phyloP scores from a whole-genome alignment of 1,284 basidiomycete genomes.

The Pascua sp. region DNA sequence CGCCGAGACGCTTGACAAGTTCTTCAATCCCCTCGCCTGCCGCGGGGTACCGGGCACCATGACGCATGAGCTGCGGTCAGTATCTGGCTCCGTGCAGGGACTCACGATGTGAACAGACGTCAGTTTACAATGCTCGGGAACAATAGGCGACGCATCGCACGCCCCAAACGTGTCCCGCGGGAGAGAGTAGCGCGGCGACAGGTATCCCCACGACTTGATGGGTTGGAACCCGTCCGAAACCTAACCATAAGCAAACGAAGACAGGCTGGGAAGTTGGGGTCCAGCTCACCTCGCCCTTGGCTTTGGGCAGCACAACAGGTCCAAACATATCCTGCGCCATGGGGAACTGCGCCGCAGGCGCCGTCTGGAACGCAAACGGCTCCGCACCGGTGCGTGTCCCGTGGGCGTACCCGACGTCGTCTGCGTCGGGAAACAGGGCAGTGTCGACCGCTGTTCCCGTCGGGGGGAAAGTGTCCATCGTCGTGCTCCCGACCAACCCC shows the following conservation, averaged over 20 bases:
- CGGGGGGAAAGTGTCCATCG: constrained; percentile 34
- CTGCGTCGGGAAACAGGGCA: constrained; percentile 51
- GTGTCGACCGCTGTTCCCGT: constrained; percentile 29
- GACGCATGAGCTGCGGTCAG: constrained; percentile 60
- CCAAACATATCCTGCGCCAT: constrained; percentile 49
- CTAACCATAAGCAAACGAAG: no score
- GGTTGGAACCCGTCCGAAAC: constrained; percentile 54
- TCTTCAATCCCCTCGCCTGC: constrained; percentile 24
- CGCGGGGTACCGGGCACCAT: constrained; percentile 50
- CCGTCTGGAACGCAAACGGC: constrained; percentile 54
- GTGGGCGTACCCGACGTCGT: constrained; percentile 54
- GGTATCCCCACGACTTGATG: constrained; percentile 74
- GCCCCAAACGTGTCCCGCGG: constrained; percentile 64
- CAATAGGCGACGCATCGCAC: constrained; percentile 61
- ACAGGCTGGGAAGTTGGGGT: no score
- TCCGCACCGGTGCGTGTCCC: constrained; percentile 56
- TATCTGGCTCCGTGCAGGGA: no score
- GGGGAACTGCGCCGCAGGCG: constrained; percentile 49
- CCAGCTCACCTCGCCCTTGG: constrained; percentile 23
- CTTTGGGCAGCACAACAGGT: constrained; percentile 48
- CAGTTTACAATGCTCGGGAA: constrained; percentile 65
- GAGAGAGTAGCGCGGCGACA: constrained; percentile 79
- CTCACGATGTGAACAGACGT: constrained; percentile 60
- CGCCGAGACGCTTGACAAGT: constrained; percentile 38
- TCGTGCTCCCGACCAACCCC: constrained; percentile 23